Evolutionary conservation across 495 filamentous ascomycete genomes (phyloP).

Genomic region (Penicillium atrosanguineum): DNA sequence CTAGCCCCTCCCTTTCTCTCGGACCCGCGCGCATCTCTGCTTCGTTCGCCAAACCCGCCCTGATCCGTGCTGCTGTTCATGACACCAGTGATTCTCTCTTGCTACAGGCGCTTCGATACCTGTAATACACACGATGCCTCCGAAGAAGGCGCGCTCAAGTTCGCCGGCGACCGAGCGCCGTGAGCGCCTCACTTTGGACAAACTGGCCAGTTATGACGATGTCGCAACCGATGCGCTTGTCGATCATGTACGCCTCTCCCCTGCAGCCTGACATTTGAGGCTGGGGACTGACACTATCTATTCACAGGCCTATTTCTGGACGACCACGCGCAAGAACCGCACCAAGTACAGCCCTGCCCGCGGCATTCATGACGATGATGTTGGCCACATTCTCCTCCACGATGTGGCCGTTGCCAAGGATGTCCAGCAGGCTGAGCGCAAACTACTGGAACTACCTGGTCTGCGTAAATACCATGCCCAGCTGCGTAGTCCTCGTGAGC

Average conservation of each 20-base stretch:
- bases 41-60: not conserved
- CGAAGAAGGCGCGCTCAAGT: slow-evolving; percentile 44
- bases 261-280: not conserved
- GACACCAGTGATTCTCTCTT: not conserved
- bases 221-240: slow-evolving; percentile 93
- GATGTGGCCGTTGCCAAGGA: slow-evolving; percentile 76
- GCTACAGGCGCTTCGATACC: not conserved
- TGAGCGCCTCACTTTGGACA: slow-evolving; percentile 75
- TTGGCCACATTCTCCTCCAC: slow-evolving; percentile 73
- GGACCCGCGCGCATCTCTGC: slow-evolving; percentile 1
- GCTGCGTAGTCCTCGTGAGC: slow-evolving; percentile 72
- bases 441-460: slow-evolving; percentile 70
- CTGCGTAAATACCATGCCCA: slow-evolving; percentile 64
- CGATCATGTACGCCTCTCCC: slow-evolving; percentile 70
- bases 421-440: slow-evolving; percentile 61
- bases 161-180: slow-evolving; percentile 50
- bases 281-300: slow-evolving; percentile 19
- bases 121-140: slow-evolving; percentile 28
- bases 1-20: slow-evolving; percentile 1
- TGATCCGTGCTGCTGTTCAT: slow-evolving; percentile 5
- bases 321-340: slow-evolving; percentile 90
- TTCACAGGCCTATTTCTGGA: slow-evolving; percentile 87
- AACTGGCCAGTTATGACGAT: slow-evolving; percentile 92
- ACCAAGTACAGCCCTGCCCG: slow-evolving; percentile 80
- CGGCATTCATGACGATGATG: slow-evolving; percentile 75